Percentiles rank a stretch among this genome's conserved stretches.
Evolutionary conservation across 2,329 filamentous ascomycete genomes (phyloP).

Genomic region (Ampelomyces quisqualis): DNA sequence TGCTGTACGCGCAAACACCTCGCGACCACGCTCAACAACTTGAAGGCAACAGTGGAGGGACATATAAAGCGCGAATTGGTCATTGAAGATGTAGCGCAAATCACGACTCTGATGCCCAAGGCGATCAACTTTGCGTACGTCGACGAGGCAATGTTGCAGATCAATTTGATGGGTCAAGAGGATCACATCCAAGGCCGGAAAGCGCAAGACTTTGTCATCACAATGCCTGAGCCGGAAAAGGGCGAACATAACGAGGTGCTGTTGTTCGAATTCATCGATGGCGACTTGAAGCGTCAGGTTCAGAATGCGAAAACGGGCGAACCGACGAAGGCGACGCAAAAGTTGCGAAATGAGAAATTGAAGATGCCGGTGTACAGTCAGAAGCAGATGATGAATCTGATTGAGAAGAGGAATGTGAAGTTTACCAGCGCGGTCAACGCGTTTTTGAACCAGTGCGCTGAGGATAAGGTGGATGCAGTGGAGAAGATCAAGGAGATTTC

Average conservation of each 20-base stretch:
- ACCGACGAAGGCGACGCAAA: slow-evolving; percentile 65
- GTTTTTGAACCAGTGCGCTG: slow-evolving; percentile 74
- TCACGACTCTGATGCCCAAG: slow-evolving; percentile 74
- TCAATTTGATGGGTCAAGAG: slow-evolving; percentile 72
- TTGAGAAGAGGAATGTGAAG: slow-evolving; percentile 84
- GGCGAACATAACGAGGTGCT: slow-evolving; percentile 66
- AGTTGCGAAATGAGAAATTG: slow-evolving; percentile 72
- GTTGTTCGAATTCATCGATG: slow-evolving; percentile 90
- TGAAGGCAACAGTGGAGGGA: slow-evolving; percentile 79
- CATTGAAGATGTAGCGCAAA: slow-evolving; percentile 77
- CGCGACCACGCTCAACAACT: slow-evolving; percentile 85
- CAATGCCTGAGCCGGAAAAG: slow-evolving; percentile 40
- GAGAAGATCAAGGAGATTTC: slow-evolving; percentile 62
- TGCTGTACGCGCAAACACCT: slow-evolving; percentile 91
- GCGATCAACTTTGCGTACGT: slow-evolving; percentile 84
- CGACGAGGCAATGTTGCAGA: slow-evolving; percentile 77
- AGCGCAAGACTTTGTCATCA: slow-evolving; percentile 49
- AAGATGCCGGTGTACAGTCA: slow-evolving; percentile 93
- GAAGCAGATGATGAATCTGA: slow-evolving; percentile 84
- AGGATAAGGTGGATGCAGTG: slow-evolving; percentile 66
- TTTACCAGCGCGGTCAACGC: slow-evolving; percentile 74
- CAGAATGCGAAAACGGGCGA: slow-evolving; percentile 71
- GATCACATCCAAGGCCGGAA: slow-evolving; percentile 62
- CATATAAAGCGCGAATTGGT: slow-evolving; percentile 72
- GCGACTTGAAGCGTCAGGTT: slow-evolving; percentile 81